phyloP scores from a whole-genome alignment of 2,329 filamentous ascomycete genomes.

The Basipetospora chlamydospora region DNA sequence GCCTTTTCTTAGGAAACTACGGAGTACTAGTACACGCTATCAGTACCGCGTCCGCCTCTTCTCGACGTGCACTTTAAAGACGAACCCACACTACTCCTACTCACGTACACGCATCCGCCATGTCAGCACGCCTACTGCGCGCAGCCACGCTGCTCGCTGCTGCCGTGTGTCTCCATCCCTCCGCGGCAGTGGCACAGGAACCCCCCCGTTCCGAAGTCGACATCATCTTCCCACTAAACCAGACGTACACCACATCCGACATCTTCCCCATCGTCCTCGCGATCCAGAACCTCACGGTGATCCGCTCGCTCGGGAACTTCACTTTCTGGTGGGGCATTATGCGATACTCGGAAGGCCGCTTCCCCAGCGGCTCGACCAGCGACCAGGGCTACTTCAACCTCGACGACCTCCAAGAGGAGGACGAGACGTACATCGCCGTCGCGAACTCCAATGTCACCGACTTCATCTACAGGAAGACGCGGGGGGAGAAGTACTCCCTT shows the following conservation, averaged over 20 bases:
- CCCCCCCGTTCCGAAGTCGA: background rate
- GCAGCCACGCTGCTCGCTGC: background rate
- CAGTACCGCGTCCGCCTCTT: no score
- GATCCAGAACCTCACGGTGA: background rate
- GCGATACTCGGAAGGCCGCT: background rate
- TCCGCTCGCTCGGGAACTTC: background rate
- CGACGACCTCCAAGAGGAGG: background rate
- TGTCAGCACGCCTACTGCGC: no score
- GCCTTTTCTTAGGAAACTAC: no score
- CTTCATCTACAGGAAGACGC: background rate
- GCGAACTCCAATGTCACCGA: background rate
- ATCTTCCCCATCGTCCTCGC: slow-evolving; percentile 1
- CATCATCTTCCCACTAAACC: slow-evolving; percentile 2
- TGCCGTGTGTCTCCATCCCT: no score
- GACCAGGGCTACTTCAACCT: background rate
- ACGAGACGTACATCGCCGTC: background rate
- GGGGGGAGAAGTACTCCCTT: background rate
- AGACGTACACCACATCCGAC: background rate
- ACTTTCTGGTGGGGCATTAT: background rate
- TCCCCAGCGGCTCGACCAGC: background rate
- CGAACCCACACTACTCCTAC: no score
- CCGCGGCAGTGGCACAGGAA: background rate
- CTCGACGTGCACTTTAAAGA: no score
- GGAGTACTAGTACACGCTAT: no score
- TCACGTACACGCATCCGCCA: no score